Evolutionary conservation across 2,329 filamentous ascomycete genomes (phyloP), one percentile per base, ranked within the genome.

Genomic region (Nemania serpens): DNA sequence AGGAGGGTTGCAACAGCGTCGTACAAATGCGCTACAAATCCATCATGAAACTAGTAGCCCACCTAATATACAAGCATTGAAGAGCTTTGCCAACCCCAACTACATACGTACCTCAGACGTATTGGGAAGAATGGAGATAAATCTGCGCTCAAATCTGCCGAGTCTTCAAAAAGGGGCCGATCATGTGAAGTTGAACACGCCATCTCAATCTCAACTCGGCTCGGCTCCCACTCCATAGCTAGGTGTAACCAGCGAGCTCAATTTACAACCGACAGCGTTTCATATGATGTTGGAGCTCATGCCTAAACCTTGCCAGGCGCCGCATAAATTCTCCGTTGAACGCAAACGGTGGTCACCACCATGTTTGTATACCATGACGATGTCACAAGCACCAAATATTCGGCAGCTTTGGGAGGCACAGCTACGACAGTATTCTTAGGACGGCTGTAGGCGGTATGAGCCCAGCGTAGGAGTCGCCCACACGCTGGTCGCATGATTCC

Each of bases 1-100:
- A 41, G 49, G 58, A 43, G 57, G 57, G 58, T 58, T 58, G 42
- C 58, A 61, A n/a, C 46, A 51, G 51, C 39, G 41, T 54, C 53
- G 57, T 58, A 22, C 36, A 25, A 3, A 49, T 46, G 6, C 41
- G 22, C 33, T 18, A 25, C 22, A 41, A 25, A 37, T 37, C 36
- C 25, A 43, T 41, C 33, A 29, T 54, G 49, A 61, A 49, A 50
- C 49, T 34, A 9, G 48, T 13, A n/a, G n/a, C n/a, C n/a, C n/a
- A n/a, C n/a, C n/a, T n/a, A n/a, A n/a, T 34, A n/a, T 18, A 55
- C 29, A 46, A 22, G 41, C 34, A 55, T 34, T 55, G 37, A 45
- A 36, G 33, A n/a, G 18, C 20, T 33, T 36, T 43, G 25, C 48
- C 42, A 46, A 39, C 41, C 29, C 55, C 55, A 47, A 62, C 22